Conservation (phyloP, 164 flowering plant genomes). For the Macadamia tetraphylla region DNA sequence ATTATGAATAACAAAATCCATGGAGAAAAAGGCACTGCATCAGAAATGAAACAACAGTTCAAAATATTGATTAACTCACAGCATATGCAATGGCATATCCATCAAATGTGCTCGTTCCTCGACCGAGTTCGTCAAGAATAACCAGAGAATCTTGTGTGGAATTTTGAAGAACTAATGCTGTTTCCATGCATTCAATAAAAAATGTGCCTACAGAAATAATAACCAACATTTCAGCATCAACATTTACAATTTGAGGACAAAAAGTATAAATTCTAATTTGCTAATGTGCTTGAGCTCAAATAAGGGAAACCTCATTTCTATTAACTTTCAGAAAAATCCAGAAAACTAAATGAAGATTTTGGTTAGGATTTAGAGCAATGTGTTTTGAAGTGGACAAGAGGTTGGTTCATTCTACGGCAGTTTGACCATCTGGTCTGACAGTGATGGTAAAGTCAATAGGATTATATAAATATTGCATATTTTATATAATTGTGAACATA, state of each 20-base stretch:
- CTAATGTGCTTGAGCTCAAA: too few species aligned
- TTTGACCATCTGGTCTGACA: too few species aligned
- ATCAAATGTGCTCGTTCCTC: constrained; percentile 98
- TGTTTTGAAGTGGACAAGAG: too few species aligned
- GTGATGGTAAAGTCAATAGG: too few species aligned
- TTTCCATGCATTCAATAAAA: constrained; percentile 82
- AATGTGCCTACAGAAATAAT: constrained; percentile 69
- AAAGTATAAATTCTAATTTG: too few species aligned
- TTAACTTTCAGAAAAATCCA: neutral
- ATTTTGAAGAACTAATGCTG: constrained; percentile 85
- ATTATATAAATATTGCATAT: too few species aligned
- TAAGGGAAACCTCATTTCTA: too few species aligned
- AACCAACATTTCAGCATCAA: neutral
- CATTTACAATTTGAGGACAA: neutral
- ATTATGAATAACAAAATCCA: neutral
- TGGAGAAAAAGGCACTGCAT: neutral
- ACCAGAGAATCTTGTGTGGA: constrained; percentile 89
- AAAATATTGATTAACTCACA: constrained; percentile 38
- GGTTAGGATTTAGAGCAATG: neutral
- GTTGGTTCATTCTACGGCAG: too few species aligned
- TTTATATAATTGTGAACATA: too few species aligned
- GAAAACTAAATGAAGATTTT: neutral
- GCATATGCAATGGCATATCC: constrained; percentile 99
- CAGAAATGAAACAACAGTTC: neutral
- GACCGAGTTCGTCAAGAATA: constrained; percentile 92